Conservation (phyloP, 2,329 filamentous ascomycete species). For the Exophiala sideris region DNA sequence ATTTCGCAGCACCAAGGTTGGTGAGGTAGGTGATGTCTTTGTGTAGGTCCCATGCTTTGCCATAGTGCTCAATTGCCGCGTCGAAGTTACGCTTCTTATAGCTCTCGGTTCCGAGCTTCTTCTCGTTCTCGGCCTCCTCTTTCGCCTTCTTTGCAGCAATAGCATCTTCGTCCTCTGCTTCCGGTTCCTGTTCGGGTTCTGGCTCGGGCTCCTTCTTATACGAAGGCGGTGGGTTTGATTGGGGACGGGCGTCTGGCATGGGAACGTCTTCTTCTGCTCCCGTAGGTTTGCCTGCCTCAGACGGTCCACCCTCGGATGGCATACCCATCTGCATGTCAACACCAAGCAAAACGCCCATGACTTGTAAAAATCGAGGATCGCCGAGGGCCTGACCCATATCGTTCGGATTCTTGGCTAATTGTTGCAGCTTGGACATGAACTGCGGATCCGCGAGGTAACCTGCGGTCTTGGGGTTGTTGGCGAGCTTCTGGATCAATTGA, state of each 20-base stretch:
- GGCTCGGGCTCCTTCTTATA: slow-evolving; percentile 55
- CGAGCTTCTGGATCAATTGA: slow-evolving; percentile 82
- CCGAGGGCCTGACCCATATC: slow-evolving; percentile 73
- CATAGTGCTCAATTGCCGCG: slow-evolving; percentile 89
- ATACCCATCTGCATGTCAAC: slow-evolving; percentile 78
- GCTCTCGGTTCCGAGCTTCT: slow-evolving; percentile 85
- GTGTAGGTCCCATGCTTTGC: slow-evolving; percentile 87
- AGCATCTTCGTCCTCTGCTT: slow-evolving; percentile 76
- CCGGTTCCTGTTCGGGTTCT: slow-evolving; percentile 60
- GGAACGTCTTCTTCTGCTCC: slow-evolving; percentile 68
- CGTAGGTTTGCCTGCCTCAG: slow-evolving; percentile 36
- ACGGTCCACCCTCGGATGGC: slow-evolving; percentile 46
- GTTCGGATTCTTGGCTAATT: slow-evolving; percentile 75
- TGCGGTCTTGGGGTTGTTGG: slow-evolving; percentile 89
- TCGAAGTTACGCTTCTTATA: slow-evolving; percentile 99
- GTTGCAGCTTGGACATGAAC: slow-evolving; percentile 88
- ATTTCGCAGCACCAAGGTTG: slow-evolving; percentile 90
- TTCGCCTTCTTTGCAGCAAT: slow-evolving; percentile 84
- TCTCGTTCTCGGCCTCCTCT: slow-evolving; percentile 88
- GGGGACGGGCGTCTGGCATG: slow-evolving; percentile 68
- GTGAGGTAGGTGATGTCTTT: slow-evolving; percentile 98
- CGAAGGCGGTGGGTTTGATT: slow-evolving; percentile 43
- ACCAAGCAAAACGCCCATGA: slow-evolving; percentile 88
- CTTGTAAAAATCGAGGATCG: slow-evolving; percentile 88
- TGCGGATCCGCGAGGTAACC: slow-evolving; percentile 71